Conservation (phyloP, 305 asterid species). For the Euphrasia arctica region DNA sequence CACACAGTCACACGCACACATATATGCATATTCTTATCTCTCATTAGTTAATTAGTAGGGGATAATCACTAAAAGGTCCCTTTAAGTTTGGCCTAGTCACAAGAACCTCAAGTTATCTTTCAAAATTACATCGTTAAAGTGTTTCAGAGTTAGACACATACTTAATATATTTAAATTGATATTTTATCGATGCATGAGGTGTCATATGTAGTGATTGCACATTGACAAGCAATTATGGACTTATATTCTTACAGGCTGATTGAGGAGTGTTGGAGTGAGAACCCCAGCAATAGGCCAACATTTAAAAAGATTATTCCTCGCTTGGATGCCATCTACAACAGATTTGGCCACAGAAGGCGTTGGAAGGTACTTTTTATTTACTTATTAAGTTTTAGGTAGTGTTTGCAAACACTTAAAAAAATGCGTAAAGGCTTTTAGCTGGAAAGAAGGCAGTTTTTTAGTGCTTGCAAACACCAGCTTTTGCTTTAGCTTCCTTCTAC, state of each 20-base stretch:
- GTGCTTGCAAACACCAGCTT: too few relatives aligned
- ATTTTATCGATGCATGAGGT: too few relatives aligned
- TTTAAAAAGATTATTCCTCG: conserved; percentile 82
- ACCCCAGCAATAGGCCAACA: conserved; percentile 71
- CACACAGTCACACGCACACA: neutral
- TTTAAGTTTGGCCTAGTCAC: neutral
- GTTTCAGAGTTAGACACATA: too few relatives aligned
- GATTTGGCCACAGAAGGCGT: conserved; percentile 55
- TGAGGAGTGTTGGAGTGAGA: conserved; percentile 79
- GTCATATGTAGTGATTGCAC: neutral
- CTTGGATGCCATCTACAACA: conserved; percentile 57
- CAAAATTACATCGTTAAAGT: neutral
- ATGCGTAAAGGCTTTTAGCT: too few relatives aligned
- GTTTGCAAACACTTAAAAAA: too few relatives aligned
- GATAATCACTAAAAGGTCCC: neutral
- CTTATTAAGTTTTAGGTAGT: too few relatives aligned
- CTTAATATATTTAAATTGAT: neutral
- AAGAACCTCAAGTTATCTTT: neutral
- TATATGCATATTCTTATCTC: neutral
- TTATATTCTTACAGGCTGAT: conserved; percentile 55
- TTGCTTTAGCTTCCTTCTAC: too few relatives aligned
- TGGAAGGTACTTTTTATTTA: conserved; percentile 62
- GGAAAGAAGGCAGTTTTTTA: too few relatives aligned
- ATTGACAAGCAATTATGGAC: conserved; percentile 1
- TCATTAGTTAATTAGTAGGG: neutral